These are phyloP conservation scores for Macaranga tanarius DNA, from an alignment of 441 rosid species.

Conservation along the genomic window DNA sequence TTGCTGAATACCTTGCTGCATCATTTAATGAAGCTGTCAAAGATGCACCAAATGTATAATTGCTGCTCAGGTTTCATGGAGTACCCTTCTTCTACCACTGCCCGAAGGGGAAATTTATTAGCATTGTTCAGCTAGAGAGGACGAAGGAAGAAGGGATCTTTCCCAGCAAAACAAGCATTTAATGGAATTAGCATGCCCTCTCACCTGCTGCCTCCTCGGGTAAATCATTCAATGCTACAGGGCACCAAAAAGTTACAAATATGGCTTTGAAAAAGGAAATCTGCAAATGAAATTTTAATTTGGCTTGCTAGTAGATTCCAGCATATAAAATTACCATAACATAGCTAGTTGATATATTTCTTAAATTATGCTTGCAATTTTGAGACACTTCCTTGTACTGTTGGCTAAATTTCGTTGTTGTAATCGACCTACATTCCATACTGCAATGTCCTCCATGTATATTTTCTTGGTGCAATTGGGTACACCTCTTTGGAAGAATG, in stretches of 20 bases:
- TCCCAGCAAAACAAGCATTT: background rate
- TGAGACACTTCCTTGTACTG: background rate
- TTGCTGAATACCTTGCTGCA: conserved; percentile 80
- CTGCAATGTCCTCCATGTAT: background rate
- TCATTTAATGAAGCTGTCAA: conserved; percentile 59
- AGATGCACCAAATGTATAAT: conserved; percentile 36
- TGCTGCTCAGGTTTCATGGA: background rate
- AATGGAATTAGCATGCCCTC: background rate
- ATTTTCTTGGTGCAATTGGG: background rate
- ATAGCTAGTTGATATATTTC: background rate
- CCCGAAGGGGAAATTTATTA: background rate
- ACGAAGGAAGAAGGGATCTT: too few species aligned
- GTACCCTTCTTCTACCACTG: background rate
- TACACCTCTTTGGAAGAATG: too few species aligned
- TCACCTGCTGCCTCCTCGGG: background rate
- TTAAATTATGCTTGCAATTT: background rate
- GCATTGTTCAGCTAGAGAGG: background rate
- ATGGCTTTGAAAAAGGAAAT: background rate
- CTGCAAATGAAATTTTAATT: background rate
- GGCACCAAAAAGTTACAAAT: conserved; percentile 8
- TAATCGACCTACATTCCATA: background rate
- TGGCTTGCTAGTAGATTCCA: background rate
- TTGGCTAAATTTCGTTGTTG: background rate
- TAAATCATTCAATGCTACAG: background rate
- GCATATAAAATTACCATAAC: background rate